A percentile compares a stretch with the other conserved stretches of the same genome.
phyloP scores from a whole-genome alignment of 108 stramenopile species.

The Stephanodiscus minutulus region DNA sequence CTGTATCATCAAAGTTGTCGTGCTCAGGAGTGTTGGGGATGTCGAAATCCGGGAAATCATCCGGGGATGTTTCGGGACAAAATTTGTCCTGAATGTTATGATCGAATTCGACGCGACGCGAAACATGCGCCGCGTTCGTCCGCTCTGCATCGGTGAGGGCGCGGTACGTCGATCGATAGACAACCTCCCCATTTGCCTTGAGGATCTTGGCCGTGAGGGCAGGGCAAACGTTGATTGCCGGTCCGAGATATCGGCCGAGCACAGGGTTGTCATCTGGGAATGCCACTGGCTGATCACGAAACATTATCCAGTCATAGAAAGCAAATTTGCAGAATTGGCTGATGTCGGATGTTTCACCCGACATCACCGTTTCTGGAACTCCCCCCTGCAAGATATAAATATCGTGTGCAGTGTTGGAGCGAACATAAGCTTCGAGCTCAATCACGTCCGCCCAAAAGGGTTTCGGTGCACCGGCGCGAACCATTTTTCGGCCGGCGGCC shows the following conservation, averaged over 20 bases:
- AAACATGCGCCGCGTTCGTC: not conserved
- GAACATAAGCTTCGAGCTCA: constrained; percentile 19
- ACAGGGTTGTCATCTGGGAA: too few relatives aligned
- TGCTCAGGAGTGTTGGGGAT: too few relatives aligned
- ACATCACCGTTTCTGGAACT: constrained; percentile 26
- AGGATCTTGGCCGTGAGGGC: constrained; percentile 21
- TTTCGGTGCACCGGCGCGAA: too few relatives aligned
- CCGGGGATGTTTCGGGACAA: too few relatives aligned
- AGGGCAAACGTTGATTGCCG: constrained; percentile 16
- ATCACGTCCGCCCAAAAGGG: too few relatives aligned
- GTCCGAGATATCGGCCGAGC: too few relatives aligned
- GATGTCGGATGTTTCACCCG: constrained; percentile 46
- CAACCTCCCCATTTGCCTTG: too few relatives aligned
- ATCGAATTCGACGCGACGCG: not conserved
- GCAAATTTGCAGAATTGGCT: constrained; percentile 26
- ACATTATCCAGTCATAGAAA: constrained; percentile 47
- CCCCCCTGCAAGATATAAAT: too few relatives aligned
- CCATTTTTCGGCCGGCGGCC: too few relatives aligned
- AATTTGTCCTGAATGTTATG: too few relatives aligned
- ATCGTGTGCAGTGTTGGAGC: constrained; percentile 35
- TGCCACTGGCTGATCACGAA: too few relatives aligned
- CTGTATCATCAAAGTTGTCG: too few relatives aligned
- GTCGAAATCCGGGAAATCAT: not conserved
- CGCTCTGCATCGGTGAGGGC: constrained; percentile 9
- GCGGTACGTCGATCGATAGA: not conserved